A percentile compares a stretch with the other conserved stretches of the same genome.
phyloP scores from a whole-genome alignment of 768 basidiomycete genomes.

The Serendipita sp. region DNA sequence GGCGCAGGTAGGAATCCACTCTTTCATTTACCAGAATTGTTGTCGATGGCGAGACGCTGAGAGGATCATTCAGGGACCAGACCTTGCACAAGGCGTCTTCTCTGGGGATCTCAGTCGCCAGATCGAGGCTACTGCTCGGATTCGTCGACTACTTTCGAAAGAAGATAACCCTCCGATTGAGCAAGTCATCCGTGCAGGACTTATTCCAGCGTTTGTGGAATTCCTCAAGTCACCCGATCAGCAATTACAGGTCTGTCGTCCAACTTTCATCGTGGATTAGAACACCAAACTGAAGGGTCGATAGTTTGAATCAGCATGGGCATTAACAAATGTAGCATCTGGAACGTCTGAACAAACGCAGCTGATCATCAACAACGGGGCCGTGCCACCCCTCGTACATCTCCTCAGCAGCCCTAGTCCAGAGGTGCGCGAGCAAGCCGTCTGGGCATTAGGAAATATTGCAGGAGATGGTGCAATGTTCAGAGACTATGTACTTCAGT shows the following conservation, averaged over 20 bases:
- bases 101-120: background rate
- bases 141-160: constrained; percentile 96
- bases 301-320: constrained; percentile 96
- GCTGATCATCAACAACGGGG: constrained; percentile 86
- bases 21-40: background rate
- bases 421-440: constrained; percentile 35
- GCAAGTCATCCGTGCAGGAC: constrained; percentile 85
- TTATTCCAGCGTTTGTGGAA: constrained; percentile 92
- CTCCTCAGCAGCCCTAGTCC: constrained; percentile 58
- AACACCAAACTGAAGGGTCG: background rate
- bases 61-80: background rate
- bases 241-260: constrained; percentile 4
- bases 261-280: background rate
- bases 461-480: constrained; percentile 34
- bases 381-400: constrained; percentile 95
- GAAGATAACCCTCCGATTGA: constrained; percentile 99
- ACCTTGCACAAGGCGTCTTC: background rate
- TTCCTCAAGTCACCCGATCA: constrained; percentile 41
- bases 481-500: constrained; percentile 29
- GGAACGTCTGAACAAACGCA: constrained; percentile 98
- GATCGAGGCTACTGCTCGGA: constrained; percentile 85
- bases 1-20: constrained; percentile 43
- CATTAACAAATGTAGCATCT: constrained; percentile 92
- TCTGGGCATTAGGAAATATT: constrained; percentile 36
- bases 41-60: no score